Percentiles rank a stretch among this genome's conserved stretches.
These are phyloP conservation scores for Aureobasidium sp. DNA, from an alignment of 2,329 filamentous ascomycete species.

Conservation along the genomic window DNA sequence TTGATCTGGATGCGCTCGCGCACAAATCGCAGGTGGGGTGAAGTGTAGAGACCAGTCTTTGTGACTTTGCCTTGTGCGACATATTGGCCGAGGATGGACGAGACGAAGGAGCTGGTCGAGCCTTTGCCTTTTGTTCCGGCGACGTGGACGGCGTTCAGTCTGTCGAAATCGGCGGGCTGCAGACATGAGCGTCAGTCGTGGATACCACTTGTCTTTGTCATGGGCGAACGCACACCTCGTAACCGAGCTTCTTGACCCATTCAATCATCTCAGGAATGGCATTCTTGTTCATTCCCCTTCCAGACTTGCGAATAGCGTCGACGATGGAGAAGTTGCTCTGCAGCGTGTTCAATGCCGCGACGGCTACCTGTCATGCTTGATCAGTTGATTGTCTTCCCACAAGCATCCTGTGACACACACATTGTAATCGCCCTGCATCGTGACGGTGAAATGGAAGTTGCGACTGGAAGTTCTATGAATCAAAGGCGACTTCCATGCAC, in stretches of 20 bases:
- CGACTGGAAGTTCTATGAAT: neutral
- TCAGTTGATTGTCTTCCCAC: conserved; percentile 5
- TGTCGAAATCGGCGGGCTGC: conserved; percentile 57
- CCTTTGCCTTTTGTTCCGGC: conserved; percentile 94
- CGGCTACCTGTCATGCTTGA: conserved; percentile 50
- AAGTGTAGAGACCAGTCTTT: conserved; percentile 75
- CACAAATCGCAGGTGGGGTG: conserved; percentile 75
- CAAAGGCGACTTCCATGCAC: neutral
- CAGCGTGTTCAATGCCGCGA: conserved; percentile 66
- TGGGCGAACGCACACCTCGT: conserved; percentile 51
- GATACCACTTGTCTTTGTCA: neutral
- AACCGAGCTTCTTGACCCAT: conserved; percentile 70
- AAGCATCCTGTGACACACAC: conserved; percentile 13
- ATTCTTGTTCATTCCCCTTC: conserved; percentile 62
- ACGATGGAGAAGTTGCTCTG: conserved; percentile 74
- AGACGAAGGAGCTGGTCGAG: conserved; percentile 76
- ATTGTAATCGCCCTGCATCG: conserved; percentile 16
- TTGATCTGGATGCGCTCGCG: conserved; percentile 80
- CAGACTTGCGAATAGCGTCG: conserved; percentile 69
- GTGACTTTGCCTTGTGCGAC: conserved; percentile 30
- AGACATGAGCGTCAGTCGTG: conserved; percentile 11
- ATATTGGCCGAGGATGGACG: conserved; percentile 67
- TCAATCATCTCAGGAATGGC: conserved; percentile 76
- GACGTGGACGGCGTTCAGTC: conserved; percentile 66
- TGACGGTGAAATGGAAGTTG: neutral